Evolutionary conservation across 2,329 filamentous ascomycete species (phyloP).

Genomic region (Parafenestella ontariensis): DNA sequence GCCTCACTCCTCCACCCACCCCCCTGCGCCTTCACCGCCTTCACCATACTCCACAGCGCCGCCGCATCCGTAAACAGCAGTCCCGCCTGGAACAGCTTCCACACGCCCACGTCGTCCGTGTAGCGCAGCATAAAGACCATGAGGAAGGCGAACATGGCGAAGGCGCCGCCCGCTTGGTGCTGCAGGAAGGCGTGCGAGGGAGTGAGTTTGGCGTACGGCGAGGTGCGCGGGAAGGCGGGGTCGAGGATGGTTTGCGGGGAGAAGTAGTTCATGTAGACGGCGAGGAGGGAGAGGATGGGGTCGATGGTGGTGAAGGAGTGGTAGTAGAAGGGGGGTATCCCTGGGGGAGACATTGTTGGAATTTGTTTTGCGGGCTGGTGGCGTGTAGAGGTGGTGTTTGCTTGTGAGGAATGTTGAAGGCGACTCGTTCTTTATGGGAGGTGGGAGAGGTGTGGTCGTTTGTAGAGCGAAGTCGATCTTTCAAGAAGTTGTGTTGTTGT

Average conservation of each 20-base stretch:
- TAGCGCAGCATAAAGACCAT: constrained; percentile 7
- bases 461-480: too few species aligned
- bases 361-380: background rate
- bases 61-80: constrained; percentile 6
- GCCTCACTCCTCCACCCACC: constrained; percentile 7
- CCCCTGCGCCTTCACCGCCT: constrained; percentile 7
- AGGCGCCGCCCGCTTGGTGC: constrained; percentile 8
- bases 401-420: background rate
- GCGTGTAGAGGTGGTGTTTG: background rate
- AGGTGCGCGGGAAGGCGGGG: constrained; percentile 2
- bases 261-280: constrained; percentile 5
- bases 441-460: background rate
- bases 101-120: constrained; percentile 7
- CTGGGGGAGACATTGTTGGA: background rate
- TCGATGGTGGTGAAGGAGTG: constrained; percentile 10
- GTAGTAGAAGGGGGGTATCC: constrained; percentile 6
- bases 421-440: background rate
- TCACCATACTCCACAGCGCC: constrained; percentile 5
- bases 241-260: constrained; percentile 1
- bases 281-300: constrained; percentile 4
- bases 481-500: background rate
- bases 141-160: constrained; percentile 3
- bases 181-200: constrained; percentile 8
- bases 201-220: constrained; percentile 1
- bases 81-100: constrained; percentile 6